phyloP scores from a whole-genome alignment of 441 rosid species.

The Pelargonium myrrhifolium region DNA sequence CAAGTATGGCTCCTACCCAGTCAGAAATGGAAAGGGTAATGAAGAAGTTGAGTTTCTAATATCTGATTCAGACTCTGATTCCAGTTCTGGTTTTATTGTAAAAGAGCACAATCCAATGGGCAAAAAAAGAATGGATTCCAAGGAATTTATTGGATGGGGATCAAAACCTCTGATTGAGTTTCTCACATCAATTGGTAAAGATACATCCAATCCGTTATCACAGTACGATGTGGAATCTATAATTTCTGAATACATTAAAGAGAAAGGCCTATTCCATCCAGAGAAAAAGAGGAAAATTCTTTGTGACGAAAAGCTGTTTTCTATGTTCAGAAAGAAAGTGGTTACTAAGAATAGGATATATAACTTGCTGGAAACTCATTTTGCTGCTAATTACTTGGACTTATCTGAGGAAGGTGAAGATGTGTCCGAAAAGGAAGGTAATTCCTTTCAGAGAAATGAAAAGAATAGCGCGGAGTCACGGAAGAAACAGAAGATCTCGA shows the following conservation, averaged over 20 bases:
- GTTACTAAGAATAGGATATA: constrained; percentile 14
- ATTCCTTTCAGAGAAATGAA: not conserved
- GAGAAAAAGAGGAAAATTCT: constrained; percentile 12
- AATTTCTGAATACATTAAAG: not conserved
- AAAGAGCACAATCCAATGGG: not conserved
- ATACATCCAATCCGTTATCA: not conserved
- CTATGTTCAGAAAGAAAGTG: constrained; percentile 12
- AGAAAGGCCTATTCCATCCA: not conserved
- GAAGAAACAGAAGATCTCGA: constrained; percentile 17
- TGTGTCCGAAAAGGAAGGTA: constrained; percentile 11
- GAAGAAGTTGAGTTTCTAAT: constrained; percentile 15
- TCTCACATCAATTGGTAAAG: constrained; percentile 23
- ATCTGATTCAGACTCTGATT: constrained; percentile 2
- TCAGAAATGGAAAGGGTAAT: not conserved
- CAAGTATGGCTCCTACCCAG: constrained; percentile 2
- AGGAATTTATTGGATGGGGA: constrained; percentile 22
- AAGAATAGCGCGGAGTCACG: not conserved
- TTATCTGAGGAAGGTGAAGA: constrained; percentile 9
- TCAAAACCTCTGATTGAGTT: constrained; percentile 21
- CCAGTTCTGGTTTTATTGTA: not conserved
- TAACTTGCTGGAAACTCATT: constrained; percentile 22
- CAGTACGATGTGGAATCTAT: not conserved
- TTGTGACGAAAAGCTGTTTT: not conserved
- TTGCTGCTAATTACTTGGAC: constrained; percentile 16
- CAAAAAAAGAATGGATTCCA: constrained; percentile 13